phyloP scores from a whole-genome alignment of 1,284 basidiomycete genomes.

The Apiotrichum gracile region DNA sequence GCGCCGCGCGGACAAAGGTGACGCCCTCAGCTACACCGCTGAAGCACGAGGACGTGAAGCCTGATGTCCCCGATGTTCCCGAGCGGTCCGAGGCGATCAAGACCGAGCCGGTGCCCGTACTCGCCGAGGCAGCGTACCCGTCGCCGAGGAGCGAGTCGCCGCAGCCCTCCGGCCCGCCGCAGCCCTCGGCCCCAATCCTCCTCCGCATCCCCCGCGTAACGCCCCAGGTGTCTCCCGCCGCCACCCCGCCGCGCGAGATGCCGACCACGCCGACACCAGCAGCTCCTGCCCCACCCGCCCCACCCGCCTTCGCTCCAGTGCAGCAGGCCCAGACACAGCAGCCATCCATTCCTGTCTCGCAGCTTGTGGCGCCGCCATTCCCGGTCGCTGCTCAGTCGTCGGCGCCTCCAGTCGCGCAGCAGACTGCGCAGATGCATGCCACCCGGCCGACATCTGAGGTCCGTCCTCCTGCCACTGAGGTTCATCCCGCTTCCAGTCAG shows the following conservation, averaged over 20 bases:
- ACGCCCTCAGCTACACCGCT: neutral
- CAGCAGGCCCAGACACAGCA: no score
- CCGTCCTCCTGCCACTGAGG: no score
- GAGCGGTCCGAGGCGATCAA: no score
- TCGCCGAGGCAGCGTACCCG: neutral
- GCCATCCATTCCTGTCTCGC: no score
- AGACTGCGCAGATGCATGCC: no score
- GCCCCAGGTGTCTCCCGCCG: neutral
- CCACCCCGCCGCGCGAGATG: neutral
- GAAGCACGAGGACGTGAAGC: neutral
- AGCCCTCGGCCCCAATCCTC: neutral
- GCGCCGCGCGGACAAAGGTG: neutral
- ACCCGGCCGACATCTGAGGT: no score
- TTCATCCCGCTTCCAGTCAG: no score
- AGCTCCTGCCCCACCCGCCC: neutral
- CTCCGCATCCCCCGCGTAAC: slow-evolving; percentile 12
- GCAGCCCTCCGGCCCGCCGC: neutral
- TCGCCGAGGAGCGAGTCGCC: neutral
- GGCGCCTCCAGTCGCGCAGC: no score
- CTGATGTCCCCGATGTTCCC: no score
- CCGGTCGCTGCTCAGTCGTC: no score
- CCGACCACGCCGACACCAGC: neutral
- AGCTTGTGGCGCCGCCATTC: no score
- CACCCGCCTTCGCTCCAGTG: no score
- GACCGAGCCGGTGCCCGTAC: neutral